Evolutionary conservation across 2,329 filamentous ascomycete genomes (phyloP).

Genomic region (Drechslera avenae): DNA sequence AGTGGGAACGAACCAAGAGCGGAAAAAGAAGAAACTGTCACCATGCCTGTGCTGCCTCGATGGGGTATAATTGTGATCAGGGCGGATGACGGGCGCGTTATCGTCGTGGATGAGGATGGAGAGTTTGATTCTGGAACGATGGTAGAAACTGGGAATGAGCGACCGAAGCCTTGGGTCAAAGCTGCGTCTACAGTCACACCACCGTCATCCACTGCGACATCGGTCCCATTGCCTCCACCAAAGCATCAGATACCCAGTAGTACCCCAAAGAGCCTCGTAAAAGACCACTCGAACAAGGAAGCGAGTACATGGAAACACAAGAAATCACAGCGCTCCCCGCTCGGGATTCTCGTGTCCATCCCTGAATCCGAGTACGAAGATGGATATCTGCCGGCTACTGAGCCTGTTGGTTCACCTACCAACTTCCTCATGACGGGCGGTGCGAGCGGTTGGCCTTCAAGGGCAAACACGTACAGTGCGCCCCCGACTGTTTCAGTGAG

Average conservation of each 20-base stretch:
- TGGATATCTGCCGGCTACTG: neutral
- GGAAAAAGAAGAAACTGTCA: conserved; percentile 11
- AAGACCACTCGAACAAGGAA: conserved; percentile 1
- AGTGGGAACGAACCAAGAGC: neutral
- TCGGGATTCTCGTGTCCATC: conserved; percentile 13
- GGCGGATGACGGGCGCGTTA: conserved; percentile 29
- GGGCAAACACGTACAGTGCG: neutral
- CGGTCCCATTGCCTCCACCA: neutral
- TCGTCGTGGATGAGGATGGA: conserved; percentile 33
- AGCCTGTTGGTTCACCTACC: conserved; percentile 20
- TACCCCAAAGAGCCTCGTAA: neutral
- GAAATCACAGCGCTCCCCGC: neutral
- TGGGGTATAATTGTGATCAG: conserved; percentile 36
- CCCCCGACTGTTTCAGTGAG: neutral
- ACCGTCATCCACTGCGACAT: neutral
- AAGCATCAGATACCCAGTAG: neutral
- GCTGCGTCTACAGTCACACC: conserved; percentile 6
- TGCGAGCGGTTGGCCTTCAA: conserved; percentile 18
- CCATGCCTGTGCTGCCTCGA: conserved; percentile 20
- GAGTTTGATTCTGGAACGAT: conserved; percentile 34
- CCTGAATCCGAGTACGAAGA: conserved; percentile 20
- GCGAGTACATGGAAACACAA: neutral
- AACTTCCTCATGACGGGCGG: conserved; percentile 32
- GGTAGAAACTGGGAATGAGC: neutral
- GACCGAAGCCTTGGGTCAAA: conserved; percentile 14